phyloP scores from a whole-genome alignment of 148 eudicot species.

The Camellia lanceoleosa region DNA sequence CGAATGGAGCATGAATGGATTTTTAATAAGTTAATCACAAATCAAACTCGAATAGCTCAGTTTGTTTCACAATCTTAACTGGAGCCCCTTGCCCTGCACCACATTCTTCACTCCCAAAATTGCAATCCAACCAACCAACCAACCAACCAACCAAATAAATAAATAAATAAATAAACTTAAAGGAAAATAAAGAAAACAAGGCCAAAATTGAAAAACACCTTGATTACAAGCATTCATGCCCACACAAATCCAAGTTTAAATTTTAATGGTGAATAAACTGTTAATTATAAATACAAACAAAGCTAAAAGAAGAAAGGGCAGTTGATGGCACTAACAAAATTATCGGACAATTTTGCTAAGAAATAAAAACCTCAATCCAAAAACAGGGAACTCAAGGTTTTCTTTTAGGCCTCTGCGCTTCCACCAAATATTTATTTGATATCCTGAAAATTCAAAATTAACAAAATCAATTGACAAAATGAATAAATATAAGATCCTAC shows the following conservation, averaged over 20 bases:
- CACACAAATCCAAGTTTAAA: background rate
- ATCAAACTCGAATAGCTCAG: no score
- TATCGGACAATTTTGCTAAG: background rate
- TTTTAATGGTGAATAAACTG: no score
- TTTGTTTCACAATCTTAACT: no score
- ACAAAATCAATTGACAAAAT: background rate
- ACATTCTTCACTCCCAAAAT: no score
- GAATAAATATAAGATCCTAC: background rate
- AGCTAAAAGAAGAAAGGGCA: no score
- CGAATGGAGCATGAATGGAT: no score
- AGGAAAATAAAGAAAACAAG: background rate
- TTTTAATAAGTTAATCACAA: no score
- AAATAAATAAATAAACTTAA: no score
- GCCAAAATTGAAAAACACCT: background rate
- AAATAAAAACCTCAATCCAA: background rate
- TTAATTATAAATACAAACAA: background rate
- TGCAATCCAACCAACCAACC: no score
- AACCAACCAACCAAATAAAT: no score
- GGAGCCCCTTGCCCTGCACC: no score
- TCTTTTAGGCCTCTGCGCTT: background rate
- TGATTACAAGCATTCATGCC: background rate
- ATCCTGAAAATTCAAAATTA: background rate
- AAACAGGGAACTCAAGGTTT: background rate
- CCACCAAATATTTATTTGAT: background rate
- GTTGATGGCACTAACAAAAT: background rate